Base-by-base conservation (phyloP, 148 eudicot genomes). In the Limonium bicolor region DNA sequence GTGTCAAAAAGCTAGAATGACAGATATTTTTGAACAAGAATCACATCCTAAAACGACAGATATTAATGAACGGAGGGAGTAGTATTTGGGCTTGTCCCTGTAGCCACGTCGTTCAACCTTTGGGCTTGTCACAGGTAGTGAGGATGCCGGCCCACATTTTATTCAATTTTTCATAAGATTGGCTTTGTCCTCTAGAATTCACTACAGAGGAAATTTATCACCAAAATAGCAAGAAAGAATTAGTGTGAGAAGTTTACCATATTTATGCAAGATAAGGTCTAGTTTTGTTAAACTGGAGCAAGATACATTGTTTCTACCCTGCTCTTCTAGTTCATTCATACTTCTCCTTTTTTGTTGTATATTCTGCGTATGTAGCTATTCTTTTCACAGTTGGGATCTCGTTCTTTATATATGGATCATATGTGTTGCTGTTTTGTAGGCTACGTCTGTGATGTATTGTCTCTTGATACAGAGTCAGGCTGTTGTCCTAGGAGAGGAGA, bases 361-460 rank as follows among this genome's bases (percentile, higher is more conserved):
- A 31, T 31, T 17, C 10, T n/a, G 20, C 14, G 18, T 19, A 5
- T 31, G 51, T 6, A 32, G 20, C 8, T 30, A 19, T 4, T 12
- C 20, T 46, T 1, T 29, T 34, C 13, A 14, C 12, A 17, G 36
- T 13, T 5, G 19, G 21, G 36, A 27, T 19, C 6, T 2, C 4
- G 30, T 29, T 16, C 50, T 46, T 34, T 50, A 18, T 48, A n/a
- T 22, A 20, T 50, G 19, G 21, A 58, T 60, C 42, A 51, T 51
- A 27, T 7, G 18, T 13, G 27, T 53, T 27, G 35, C 30, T 55
- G 19, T 14, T 20, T 65, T 67, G 61, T 59, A 83, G 96, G 96
- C 42, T 67, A 67, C 66, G 93, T 85, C 22, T 90, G 99, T 57
- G 80, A 86, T 80, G 78, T 95, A 36, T 54, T 85, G 37, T 81